Evolutionary conservation across 2,329 filamentous ascomycete genomes (phyloP), one percentile per base, ranked within the genome.

Genomic region (Colletotrichum sp.): DNA sequence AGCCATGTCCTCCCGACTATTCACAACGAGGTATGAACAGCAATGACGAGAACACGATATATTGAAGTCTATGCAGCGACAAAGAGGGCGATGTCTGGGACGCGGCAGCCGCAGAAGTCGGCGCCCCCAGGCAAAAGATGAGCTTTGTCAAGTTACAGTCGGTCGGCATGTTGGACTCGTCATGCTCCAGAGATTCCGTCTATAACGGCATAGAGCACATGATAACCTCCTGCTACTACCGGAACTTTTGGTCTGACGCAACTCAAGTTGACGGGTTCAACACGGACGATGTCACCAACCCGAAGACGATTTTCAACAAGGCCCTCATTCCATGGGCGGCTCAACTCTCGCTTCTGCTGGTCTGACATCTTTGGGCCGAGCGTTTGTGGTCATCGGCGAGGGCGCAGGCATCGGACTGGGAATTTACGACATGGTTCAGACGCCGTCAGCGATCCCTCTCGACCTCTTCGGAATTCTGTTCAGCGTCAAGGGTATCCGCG

Each of bases 241-340:
- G 18, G 0, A 12, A n/a, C 39, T 10, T 44, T 1, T 44, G 39
- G 8, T n/a, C 6, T n/a, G 18, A 44, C 8, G 39, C 18, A 6
- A 0, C 39, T 44, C 16, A 44, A n/a, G 18, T 44, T 5, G 18
- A 44, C 0, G 39, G 5, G 0, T 44, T 10, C 5, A 6, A 3
- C 39, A 39, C 39, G 39, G 18, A 44, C 16, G 39, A n/a, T 1
- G 39, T 44, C 8, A 44, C 18, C 39, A 44, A 44, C 8, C 8
- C 8, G 16, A 44, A 6, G 36, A 44, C 8, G 8, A 44, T 44
- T n/a, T 5, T n/a, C 36, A 44, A 44, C 8, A 44, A 44, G 36
- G 36, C 36, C 16, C 36, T n/a, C n/a, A n/a, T n/a, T n/a, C n/a
- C n/a, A n/a, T 24, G 39, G 18, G 39, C 9, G 39, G 39, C 0